These are phyloP conservation scores for Akanthomyces lecanii DNA, from an alignment of 2,329 filamentous ascomycete genomes.

Conservation along the genomic window DNA sequence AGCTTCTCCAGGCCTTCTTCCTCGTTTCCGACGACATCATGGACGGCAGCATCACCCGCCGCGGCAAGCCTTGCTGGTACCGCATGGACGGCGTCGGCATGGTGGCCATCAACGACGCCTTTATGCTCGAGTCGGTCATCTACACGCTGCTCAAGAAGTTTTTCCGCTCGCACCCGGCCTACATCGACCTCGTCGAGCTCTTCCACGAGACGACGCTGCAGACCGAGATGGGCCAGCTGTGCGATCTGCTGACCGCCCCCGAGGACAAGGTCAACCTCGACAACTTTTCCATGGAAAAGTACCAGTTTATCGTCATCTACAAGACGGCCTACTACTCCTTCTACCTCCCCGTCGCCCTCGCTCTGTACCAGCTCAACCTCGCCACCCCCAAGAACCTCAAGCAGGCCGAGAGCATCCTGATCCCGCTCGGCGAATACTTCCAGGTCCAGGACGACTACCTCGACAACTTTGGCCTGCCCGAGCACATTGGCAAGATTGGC, in stretches of 20 bases:
- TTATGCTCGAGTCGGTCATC: slow-evolving; percentile 89
- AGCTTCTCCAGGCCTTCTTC: slow-evolving; percentile 98
- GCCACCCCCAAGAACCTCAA: slow-evolving; percentile 87
- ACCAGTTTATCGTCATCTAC: slow-evolving; percentile 97
- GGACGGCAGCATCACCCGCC: slow-evolving; percentile 91
- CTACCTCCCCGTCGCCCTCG: slow-evolving; percentile 92
- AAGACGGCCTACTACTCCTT: slow-evolving; percentile 99
- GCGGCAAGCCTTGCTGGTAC: slow-evolving; percentile 96
- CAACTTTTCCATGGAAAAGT: slow-evolving; percentile 95
- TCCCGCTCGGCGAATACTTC: slow-evolving; percentile 98
- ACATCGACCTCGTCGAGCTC: slow-evolving; percentile 88
- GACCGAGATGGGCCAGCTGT: slow-evolving; percentile 92
- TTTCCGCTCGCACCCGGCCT: slow-evolving; percentile 82
- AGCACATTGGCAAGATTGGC: slow-evolving; percentile 95
- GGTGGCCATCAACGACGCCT: slow-evolving; percentile 97
- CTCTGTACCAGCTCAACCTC: slow-evolving; percentile 77
- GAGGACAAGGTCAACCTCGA: slow-evolving; percentile 88
- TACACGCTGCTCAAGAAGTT: slow-evolving; percentile 90
- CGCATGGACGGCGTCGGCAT: slow-evolving; percentile 83
- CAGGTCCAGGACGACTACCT: slow-evolving; percentile 99
- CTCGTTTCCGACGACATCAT: slow-evolving; percentile 98
- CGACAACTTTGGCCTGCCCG: slow-evolving; percentile 91
- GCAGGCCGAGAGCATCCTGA: slow-evolving; percentile 84
- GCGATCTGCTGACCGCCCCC: slow-evolving; percentile 91
- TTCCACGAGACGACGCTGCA: slow-evolving; percentile 94